phyloP scores from a whole-genome alignment of 805 yeast species.

The Yarrowia sp. region DNA sequence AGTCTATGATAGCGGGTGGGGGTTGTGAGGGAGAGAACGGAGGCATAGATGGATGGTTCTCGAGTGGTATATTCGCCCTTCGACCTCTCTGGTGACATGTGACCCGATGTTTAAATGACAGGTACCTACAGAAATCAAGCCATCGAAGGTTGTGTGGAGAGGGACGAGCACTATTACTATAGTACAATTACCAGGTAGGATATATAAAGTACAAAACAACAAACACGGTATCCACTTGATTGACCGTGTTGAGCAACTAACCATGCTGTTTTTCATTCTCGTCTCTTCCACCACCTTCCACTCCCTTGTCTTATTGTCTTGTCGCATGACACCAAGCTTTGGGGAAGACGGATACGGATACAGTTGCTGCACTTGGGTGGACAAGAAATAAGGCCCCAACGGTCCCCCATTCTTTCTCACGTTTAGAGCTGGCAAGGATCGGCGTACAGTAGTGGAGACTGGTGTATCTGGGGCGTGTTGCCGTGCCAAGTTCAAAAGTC shows the following conservation, averaged over 20 bases:
- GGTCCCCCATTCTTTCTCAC: not conserved
- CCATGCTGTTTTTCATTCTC: not conserved
- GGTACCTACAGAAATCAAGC: conserved; percentile 28
- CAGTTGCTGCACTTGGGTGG: not conserved
- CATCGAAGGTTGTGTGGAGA: conserved; percentile 7
- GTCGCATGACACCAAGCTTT: conserved; percentile 12
- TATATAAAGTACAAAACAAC: no score
- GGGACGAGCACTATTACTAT: no score
- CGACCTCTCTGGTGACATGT: not conserved
- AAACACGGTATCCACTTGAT: no score
- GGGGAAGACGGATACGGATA: not conserved
- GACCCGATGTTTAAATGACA: conserved; percentile 22
- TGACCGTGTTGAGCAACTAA: no score
- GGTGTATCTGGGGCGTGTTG: no score
- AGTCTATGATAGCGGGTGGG: conserved; percentile 22
- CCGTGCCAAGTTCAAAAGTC: not conserved
- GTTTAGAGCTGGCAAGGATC: conserved; percentile 1
- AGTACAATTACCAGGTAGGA: no score
- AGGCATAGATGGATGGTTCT: not conserved
- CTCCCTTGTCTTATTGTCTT: not conserved
- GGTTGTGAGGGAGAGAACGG: not conserved
- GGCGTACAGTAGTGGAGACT: not conserved
- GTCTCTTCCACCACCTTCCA: not conserved
- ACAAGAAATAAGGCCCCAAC: conserved; percentile 12
- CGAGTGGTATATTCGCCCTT: no score